Evolutionary conservation across 129 eudicot species (phyloP).

Genomic region (Tagetes erecta): DNA sequence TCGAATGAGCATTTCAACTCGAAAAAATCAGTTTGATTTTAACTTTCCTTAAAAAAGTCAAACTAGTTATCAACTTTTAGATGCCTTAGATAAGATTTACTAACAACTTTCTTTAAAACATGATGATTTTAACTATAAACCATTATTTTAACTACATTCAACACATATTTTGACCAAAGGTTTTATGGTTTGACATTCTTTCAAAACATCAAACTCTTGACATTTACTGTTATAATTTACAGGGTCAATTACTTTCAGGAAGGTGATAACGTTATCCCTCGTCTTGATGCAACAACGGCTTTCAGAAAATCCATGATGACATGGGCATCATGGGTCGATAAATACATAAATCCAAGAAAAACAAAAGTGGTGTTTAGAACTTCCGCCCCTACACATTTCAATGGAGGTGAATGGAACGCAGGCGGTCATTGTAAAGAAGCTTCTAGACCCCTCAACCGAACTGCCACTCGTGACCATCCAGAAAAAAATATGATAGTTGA

Average conservation of each 20-base stretch:
- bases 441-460: conserved; percentile 52
- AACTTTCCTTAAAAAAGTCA: too few relatives aligned
- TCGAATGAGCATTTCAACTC: neutral
- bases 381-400: conserved; percentile 92
- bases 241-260: conserved; percentile 92
- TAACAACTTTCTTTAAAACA: too few relatives aligned
- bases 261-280: conserved; percentile 65
- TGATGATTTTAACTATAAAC: too few relatives aligned
- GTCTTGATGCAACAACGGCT: conserved; percentile 70
- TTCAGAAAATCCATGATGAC: conserved; percentile 65
- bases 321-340: conserved; percentile 92
- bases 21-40: neutral
- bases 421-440: conserved; percentile 97
- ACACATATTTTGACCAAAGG: neutral
- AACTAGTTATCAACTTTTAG: neutral
- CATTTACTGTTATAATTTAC: conserved; percentile 15
- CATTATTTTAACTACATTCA: too few relatives aligned
- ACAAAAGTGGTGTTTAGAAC: conserved; percentile 76
- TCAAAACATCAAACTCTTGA: neutral
- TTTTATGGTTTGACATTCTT: neutral
- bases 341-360: conserved; percentile 58
- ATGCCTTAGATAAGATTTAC: neutral
- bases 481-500: conserved; percentile 54
- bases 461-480: conserved; percentile 30
- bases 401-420: conserved; percentile 86